A percentile compares a stretch with the other conserved stretches of the same genome.
phyloP scores from a whole-genome alignment of 768 basidiomycete species.

The Mycena albidolilacea region DNA sequence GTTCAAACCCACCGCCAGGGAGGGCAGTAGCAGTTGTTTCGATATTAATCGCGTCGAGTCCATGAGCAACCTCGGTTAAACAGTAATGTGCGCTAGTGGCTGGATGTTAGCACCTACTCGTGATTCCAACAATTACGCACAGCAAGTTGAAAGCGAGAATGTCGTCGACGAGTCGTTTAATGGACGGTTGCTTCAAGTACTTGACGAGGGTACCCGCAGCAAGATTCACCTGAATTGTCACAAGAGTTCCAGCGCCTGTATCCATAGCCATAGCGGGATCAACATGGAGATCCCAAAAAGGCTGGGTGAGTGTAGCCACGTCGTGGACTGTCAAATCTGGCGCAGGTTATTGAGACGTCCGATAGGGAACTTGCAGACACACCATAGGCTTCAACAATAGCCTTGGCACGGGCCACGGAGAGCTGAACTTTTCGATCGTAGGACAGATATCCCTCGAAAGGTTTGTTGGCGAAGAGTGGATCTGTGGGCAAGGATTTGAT shows the following conservation, averaged over 20 bases:
- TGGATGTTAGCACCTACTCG: background rate
- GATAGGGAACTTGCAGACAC: background rate
- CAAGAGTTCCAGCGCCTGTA: constrained; percentile 9
- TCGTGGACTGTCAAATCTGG: constrained; percentile 14
- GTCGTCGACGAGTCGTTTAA: background rate
- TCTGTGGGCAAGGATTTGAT: constrained; percentile 1
- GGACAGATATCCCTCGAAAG: constrained; percentile 22
- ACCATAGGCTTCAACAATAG: constrained; percentile 5
- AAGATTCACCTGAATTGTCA: constrained; percentile 28
- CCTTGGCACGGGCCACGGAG: constrained; percentile 15
- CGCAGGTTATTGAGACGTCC: background rate
- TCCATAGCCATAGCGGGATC: constrained; percentile 19
- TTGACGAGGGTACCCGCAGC: constrained; percentile 19
- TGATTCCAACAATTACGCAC: background rate
- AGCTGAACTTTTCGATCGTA: constrained; percentile 16
- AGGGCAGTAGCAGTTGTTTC: constrained; percentile 73
- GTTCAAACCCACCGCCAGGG: constrained; percentile 60
- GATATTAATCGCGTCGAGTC: constrained; percentile 72
- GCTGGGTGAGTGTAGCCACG: background rate
- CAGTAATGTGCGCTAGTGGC: constrained; percentile 16
- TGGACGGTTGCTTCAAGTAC: background rate
- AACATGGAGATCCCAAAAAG: constrained; percentile 17
- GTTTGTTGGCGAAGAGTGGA: constrained; percentile 15
- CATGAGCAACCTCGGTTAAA: constrained; percentile 58
- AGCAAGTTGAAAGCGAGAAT: constrained; percentile 11